These are phyloP conservation scores for Danielia oregonensis DNA, from an alignment of 805 yeast species.

Conservation along the genomic window DNA sequence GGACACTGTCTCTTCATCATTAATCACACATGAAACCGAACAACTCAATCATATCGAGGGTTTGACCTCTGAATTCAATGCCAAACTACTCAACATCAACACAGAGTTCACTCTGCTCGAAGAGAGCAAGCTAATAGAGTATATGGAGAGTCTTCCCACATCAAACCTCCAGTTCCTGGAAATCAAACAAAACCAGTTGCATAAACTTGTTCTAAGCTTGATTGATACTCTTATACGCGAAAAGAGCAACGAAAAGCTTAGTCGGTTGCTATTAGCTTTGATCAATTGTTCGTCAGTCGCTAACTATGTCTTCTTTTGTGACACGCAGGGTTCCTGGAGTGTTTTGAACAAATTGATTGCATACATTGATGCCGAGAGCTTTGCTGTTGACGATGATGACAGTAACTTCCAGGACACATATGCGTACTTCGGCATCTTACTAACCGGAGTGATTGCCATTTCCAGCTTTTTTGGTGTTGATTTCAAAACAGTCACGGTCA, in stretches of 20 bases:
- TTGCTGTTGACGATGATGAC: slow-evolving; percentile 46
- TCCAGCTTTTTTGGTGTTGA: slow-evolving; percentile 24
- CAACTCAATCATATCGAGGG: slow-evolving; percentile 17
- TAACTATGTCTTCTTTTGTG: slow-evolving; percentile 12
- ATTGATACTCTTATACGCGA: slow-evolving; percentile 10
- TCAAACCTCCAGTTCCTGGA: slow-evolving; percentile 16
- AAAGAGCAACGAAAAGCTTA: slow-evolving; percentile 23
- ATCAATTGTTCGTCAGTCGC: slow-evolving; percentile 11
- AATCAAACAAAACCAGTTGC: slow-evolving; percentile 12
- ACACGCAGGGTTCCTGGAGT: slow-evolving; percentile 12
- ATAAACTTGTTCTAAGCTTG: slow-evolving; percentile 16
- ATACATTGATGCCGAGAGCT: slow-evolving; percentile 15
- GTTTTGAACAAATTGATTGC: slow-evolving; percentile 21
- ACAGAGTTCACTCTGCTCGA: slow-evolving; percentile 39
- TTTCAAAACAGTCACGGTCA: slow-evolving; percentile 19
- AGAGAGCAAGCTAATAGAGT: slow-evolving; percentile 34
- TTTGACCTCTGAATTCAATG: slow-evolving; percentile 19
- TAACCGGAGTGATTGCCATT: slow-evolving; percentile 31
- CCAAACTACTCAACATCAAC: slow-evolving; percentile 31
- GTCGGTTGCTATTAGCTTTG: slow-evolving; percentile 18
- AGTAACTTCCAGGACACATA: slow-evolving; percentile 62
- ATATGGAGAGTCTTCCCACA: slow-evolving; percentile 18
- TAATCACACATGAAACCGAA: slow-evolving; percentile 24
- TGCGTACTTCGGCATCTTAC: slow-evolving; percentile 61
- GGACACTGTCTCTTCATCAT: slow-evolving; percentile 18